Evolutionary conservation across 2,329 filamentous ascomycete species (phyloP).

Genomic region (Ascochyta lentis): DNA sequence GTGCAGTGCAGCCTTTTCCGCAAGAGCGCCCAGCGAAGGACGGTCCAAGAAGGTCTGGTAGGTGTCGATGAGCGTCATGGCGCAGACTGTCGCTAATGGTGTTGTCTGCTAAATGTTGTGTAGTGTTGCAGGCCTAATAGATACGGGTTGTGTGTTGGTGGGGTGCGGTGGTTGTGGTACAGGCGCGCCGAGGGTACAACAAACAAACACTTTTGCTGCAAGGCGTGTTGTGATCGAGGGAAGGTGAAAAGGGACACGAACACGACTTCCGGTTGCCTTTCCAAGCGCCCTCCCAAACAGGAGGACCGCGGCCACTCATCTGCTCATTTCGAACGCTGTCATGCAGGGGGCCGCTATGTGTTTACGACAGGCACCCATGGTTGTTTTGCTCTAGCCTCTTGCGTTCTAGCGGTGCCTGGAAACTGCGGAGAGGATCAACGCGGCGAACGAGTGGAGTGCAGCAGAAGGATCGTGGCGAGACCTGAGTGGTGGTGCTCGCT

Average conservation of each 20-base stretch:
- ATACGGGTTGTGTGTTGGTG: conserved; percentile 12
- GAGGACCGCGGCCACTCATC: conserved; percentile 12
- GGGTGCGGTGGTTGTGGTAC: conserved; percentile 11
- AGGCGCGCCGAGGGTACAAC: conserved; percentile 3
- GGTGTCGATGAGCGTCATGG: conserved; percentile 46
- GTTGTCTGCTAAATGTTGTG: conserved; percentile 9
- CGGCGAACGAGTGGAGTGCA: conserved; percentile 17
- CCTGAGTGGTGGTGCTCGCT: neutral
- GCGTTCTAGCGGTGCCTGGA: conserved; percentile 1
- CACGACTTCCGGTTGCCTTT: conserved; percentile 13
- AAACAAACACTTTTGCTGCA: conserved; percentile 14
- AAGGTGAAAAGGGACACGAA: conserved; percentile 10
- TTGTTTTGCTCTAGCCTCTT: conserved; percentile 14
- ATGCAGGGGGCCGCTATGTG: conserved; percentile 16
- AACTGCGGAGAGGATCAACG: conserved; percentile 14
- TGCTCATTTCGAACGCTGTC: conserved; percentile 13
- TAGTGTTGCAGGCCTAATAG: conserved; percentile 10
- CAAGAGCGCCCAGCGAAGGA: conserved; percentile 52
- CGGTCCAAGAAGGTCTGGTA: conserved; percentile 56
- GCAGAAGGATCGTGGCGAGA: conserved; percentile 2
- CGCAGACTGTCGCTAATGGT: conserved; percentile 12
- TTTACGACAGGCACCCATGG: neutral
- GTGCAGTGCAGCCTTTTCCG: conserved; percentile 61
- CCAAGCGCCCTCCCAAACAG: conserved; percentile 8
- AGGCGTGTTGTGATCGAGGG: conserved; percentile 14